Evolutionary conservation across 345 rosid species (phyloP), one percentile per base, ranked within the genome.

Genomic region (Rhodamnia argentea): DNA sequence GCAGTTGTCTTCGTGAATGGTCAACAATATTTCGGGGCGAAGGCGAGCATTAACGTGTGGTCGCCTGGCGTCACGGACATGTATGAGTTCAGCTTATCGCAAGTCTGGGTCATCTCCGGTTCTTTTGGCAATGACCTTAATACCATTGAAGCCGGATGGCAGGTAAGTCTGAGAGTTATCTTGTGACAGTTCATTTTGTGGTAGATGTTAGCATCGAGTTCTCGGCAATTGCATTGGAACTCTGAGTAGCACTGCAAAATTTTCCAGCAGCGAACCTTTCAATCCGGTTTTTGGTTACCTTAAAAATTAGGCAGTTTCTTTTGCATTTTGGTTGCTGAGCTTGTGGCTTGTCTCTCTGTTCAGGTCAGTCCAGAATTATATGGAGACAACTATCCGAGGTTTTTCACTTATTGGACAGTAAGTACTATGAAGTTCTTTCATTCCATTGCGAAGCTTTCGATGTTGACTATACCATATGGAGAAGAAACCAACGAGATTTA

Each of bases 141-240:
- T 83, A 96, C 99, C 84, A 96, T 97, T 85, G 99, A 97, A 94
- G 99, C 99, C 84, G 99, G 99, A 81, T 97, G 99, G 99, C 99
- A 97, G 97, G 99, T 92, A 91, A 10, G 86, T 87, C 37, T 74
- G 20, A 82, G 27, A 55, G 62, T 10, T 58, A 84, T 60, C 32
- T 11, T 26, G 23, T 56, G 58, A 7, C 22, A 11, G 23, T 82
- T 47, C 37, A 29, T 52, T 83, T 22, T 42, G 40, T 16, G 84
- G 56, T n/a, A 52, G 57, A 44, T 52, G 84, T 26, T n/a, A 5
- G 58, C 40, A 42, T 47, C 22, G 47, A 82, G 84, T 82, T 32
- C 13, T 82, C 12, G 37, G 84, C 13, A 22, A 44, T 60, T 88
- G 78, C 40, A 3, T 60, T 18, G 3, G 18, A 37, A 70, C 47